Evolutionary conservation across 202 grass and related monocot genomes (phyloP).

Genomic region (Setaria viridis): DNA sequence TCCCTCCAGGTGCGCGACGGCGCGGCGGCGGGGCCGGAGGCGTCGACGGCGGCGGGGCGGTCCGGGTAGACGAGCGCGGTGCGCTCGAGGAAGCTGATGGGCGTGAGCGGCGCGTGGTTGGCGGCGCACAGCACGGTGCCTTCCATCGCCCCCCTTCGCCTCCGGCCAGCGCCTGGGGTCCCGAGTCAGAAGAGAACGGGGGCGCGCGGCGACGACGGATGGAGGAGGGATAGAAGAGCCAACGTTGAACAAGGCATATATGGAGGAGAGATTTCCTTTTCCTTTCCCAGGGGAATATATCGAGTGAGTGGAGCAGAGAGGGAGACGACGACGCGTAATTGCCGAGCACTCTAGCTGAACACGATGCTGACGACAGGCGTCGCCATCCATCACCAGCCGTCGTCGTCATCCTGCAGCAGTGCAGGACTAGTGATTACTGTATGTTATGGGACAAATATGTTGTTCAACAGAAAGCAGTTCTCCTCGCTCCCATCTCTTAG

Average conservation of each 20-base stretch:
- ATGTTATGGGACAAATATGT: too few species aligned
- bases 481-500: too few species aligned
- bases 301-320: background rate
- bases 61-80: slow-evolving; percentile 64
- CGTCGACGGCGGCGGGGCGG: slow-evolving; percentile 50
- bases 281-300: background rate
- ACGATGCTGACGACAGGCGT: too few species aligned
- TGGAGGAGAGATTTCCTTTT: background rate
- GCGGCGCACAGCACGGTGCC: slow-evolving; percentile 63
- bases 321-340: too few species aligned
- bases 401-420: too few species aligned
- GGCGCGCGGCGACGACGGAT: too few species aligned
- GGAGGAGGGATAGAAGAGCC: background rate
- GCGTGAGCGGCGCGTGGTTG: slow-evolving; percentile 83
- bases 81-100: slow-evolving; percentile 76
- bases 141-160: slow-evolving; percentile 48
- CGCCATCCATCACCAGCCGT: too few species aligned
- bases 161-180: background rate
- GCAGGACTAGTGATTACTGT: too few species aligned
- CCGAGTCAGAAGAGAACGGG: too few species aligned
- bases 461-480: too few species aligned
- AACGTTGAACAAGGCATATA: background rate
- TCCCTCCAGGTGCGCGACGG: slow-evolving; percentile 61
- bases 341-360: too few species aligned
- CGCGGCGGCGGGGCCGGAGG: slow-evolving; percentile 12